Evolutionary conservation across 2,329 filamentous ascomycete species (phyloP), one percentile per base, ranked within the genome.

Genomic region (Ploettnerulaceae sp.): DNA sequence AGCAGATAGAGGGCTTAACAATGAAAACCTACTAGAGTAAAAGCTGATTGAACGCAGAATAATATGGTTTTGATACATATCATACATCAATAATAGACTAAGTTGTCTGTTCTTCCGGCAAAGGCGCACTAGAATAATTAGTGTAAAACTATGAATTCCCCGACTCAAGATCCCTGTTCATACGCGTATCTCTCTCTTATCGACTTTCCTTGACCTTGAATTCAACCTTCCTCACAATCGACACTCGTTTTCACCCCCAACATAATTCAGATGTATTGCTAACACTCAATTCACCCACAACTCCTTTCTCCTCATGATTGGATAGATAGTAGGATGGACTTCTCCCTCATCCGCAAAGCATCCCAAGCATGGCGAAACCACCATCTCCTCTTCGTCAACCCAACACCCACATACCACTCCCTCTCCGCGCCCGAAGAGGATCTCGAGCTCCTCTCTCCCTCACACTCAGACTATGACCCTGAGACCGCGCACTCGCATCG

Each of bases 171-270:
- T n/a, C n/a, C n/a, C n/a, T n/a, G n/a, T n/a, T n/a, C n/a, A n/a
- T n/a, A n/a, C n/a, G n/a, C n/a, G n/a, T n/a, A n/a, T n/a, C n/a
- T n/a, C n/a, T n/a, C n/a, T n/a, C n/a, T n/a, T n/a, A n/a, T n/a
- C n/a, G n/a, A n/a, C n/a, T n/a, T n/a, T n/a, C n/a, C n/a, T n/a
- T n/a, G n/a, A n/a, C n/a, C n/a, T n/a, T n/a, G n/a, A n/a, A n/a
- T n/a, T n/a, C n/a, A n/a, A n/a, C n/a, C n/a, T n/a, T n/a, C n/a
- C n/a, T n/a, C n/a, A n/a, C n/a, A n/a, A n/a, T n/a, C n/a, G n/a
- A 57, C 71, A 45, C 63, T n/a, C 65, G 56, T 52, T 71, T 20
- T 70, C 69, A 1, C 63, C 61, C 2, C 48, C 67, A 11, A 53
- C 64, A 6, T 55, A 75, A 8, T 61, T 75, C 77, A 20, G 26